A percentile compares a stretch with the other conserved stretches of the same genome.
These are phyloP conservation scores for Carallia brachiata DNA, from an alignment of 345 rosid genomes.

Conservation along the genomic window DNA sequence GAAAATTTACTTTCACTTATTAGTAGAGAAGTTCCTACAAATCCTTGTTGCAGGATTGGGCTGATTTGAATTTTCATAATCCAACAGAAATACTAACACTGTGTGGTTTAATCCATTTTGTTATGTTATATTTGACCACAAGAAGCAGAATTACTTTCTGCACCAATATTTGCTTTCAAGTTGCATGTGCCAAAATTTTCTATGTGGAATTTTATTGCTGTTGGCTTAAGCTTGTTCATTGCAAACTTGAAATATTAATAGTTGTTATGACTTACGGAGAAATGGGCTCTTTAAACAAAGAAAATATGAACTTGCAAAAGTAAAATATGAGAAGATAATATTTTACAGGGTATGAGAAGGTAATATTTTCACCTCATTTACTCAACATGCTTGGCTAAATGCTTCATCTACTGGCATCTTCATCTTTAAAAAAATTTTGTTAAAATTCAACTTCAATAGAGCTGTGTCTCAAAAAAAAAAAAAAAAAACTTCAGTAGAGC, in stretches of 20 bases:
- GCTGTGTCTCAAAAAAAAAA: too few relatives aligned
- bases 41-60: slow-evolving; percentile 77
- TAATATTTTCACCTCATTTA: slow-evolving; percentile 21
- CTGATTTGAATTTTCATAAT: slow-evolving; percentile 79
- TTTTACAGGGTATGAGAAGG: slow-evolving; percentile 65
- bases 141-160: not conserved
- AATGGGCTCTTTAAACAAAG: slow-evolving; percentile 93
- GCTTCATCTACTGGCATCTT: not conserved
- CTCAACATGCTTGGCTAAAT: not conserved
- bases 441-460: not conserved
- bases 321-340: slow-evolving; percentile 27
- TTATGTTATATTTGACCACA: slow-evolving; percentile 6
- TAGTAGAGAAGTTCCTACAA: slow-evolving; percentile 2
- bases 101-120: slow-evolving; percentile 38
- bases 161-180: not conserved
- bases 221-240: not conserved
- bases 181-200: too few relatives aligned
- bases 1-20: not conserved
- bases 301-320: slow-evolving; percentile 89
- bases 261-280: slow-evolving; percentile 47
- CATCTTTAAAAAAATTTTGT: not conserved
- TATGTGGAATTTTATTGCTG: not conserved
- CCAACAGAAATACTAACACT: slow-evolving; percentile 81
- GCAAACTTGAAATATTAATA: not conserved
- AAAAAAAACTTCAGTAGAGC: too few relatives aligned